Evolutionary conservation across 192 early-diverging fungal species (phyloP).

Genomic region (Coemansia sp.): DNA sequence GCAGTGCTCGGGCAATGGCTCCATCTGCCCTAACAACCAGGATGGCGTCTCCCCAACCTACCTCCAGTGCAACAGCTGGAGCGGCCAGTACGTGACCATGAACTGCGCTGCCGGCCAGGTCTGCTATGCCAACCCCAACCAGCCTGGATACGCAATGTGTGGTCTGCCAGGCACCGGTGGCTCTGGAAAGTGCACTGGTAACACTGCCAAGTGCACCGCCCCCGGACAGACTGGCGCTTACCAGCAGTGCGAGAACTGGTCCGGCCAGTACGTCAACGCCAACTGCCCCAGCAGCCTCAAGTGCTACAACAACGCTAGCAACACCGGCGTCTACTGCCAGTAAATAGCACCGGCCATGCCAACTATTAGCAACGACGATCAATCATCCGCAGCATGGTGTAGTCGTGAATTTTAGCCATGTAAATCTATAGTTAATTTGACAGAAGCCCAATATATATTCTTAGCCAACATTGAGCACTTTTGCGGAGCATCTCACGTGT

Average conservation of each 20-base stretch:
- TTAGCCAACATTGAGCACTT: neutral
- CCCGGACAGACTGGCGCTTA: constrained; percentile 31
- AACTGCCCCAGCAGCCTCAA: constrained; percentile 32
- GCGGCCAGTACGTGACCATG: constrained; percentile 21
- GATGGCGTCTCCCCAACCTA: constrained; percentile 52
- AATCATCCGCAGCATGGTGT: neutral
- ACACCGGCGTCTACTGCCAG: constrained; percentile 43
- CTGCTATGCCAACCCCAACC: constrained; percentile 53
- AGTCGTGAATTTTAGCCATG: neutral
- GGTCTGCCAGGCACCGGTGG: constrained; percentile 45
- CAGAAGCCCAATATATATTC: neutral
- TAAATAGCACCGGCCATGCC: constrained; percentile 2
- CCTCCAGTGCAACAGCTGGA: constrained; percentile 52
- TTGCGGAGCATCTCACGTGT: too few relatives aligned
- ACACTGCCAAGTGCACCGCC: constrained; percentile 42
- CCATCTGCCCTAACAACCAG: constrained; percentile 46
- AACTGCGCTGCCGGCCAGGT: constrained; percentile 45
- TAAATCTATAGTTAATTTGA: neutral
- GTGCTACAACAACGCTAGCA: constrained; percentile 44
- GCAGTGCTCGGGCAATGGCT: constrained; percentile 44
- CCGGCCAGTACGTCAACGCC: constrained; percentile 36
- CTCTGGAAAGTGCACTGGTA: constrained; percentile 34
- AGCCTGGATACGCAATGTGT: constrained; percentile 39
- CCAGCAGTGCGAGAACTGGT: constrained; percentile 43
- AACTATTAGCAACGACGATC: neutral